These are phyloP conservation scores for Pestalotiopsis sp. DNA, from an alignment of 2,329 filamentous ascomycete species.

Conservation along the genomic window DNA sequence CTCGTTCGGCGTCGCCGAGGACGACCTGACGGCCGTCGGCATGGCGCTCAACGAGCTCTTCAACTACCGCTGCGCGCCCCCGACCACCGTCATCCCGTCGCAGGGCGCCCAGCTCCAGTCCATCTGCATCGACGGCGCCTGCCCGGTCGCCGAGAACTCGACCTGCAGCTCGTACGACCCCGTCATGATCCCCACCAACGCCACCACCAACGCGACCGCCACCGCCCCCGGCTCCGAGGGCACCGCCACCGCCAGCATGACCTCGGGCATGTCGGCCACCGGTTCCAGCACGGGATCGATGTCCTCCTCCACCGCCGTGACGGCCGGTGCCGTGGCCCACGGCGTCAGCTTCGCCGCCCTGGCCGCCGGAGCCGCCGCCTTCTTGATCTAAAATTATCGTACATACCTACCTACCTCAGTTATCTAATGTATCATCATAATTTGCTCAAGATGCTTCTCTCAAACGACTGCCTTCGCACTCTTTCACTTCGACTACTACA, in stretches of 20 bases:
- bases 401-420: neutral
- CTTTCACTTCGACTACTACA: no score
- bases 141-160: conserved; percentile 47
- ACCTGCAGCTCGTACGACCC: conserved; percentile 48
- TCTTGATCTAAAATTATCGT: conserved; percentile 26
- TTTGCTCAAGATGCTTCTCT: no score
- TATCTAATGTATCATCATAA: no score
- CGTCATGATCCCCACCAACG: conserved; percentile 24
- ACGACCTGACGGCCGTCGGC: conserved; percentile 53
- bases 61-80: conserved; percentile 51
- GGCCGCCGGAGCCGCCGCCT: conserved; percentile 29
- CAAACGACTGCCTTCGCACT: no score
- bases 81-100: conserved; percentile 45
- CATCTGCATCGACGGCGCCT: conserved; percentile 57
- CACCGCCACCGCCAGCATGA: conserved; percentile 5
- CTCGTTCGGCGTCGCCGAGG: conserved; percentile 60
- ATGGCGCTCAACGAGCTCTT: conserved; percentile 52
- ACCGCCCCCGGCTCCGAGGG: conserved; percentile 14
- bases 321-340: conserved; percentile 26
- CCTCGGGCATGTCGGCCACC: conserved; percentile 1
- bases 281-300: conserved; percentile 17
- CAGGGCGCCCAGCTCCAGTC: conserved; percentile 52
- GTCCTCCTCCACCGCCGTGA: conserved; percentile 17
- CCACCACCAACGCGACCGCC: conserved; percentile 19
- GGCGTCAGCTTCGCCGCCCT: conserved; percentile 29